Conservation (phyloP, 306 rosid species). For the Cyclanthera cordifolia region DNA sequence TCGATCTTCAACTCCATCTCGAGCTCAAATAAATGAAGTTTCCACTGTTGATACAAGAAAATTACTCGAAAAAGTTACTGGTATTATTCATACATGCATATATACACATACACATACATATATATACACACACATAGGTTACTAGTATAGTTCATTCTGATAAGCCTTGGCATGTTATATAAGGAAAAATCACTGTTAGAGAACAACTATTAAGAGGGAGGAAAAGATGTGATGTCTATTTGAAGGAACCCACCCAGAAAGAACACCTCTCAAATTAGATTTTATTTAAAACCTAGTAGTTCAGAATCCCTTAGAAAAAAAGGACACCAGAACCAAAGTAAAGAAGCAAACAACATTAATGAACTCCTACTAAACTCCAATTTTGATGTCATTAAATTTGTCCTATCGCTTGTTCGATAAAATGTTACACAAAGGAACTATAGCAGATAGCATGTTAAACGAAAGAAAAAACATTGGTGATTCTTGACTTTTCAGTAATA, state of each 20-base stretch:
- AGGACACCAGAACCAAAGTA: too few species aligned
- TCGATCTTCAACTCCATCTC: slow-evolving; percentile 71
- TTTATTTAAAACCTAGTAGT: too few species aligned
- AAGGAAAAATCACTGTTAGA: background rate
- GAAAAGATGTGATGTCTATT: background rate
- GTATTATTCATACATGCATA: background rate
- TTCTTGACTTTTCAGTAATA: background rate
- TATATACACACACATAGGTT: background rate
- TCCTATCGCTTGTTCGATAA: background rate
- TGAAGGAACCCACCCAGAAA: background rate
- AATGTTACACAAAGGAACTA: background rate
- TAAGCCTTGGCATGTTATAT: background rate
- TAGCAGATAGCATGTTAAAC: background rate
- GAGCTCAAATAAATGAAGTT: slow-evolving; percentile 93
- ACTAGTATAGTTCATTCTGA: too few species aligned
- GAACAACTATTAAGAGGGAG: background rate
- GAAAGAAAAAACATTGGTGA: background rate
- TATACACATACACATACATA: background rate
- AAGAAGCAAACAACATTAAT: background rate
- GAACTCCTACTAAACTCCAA: background rate
- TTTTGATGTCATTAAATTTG: too few species aligned
- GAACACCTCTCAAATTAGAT: background rate
- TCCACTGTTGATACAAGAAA: slow-evolving; percentile 51
- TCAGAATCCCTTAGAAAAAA: too few species aligned
- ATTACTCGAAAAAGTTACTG: slow-evolving; percentile 2